Evolutionary conservation across 1,284 basidiomycete species (phyloP).

Genomic region (Phylloboletellus chloephorus): DNA sequence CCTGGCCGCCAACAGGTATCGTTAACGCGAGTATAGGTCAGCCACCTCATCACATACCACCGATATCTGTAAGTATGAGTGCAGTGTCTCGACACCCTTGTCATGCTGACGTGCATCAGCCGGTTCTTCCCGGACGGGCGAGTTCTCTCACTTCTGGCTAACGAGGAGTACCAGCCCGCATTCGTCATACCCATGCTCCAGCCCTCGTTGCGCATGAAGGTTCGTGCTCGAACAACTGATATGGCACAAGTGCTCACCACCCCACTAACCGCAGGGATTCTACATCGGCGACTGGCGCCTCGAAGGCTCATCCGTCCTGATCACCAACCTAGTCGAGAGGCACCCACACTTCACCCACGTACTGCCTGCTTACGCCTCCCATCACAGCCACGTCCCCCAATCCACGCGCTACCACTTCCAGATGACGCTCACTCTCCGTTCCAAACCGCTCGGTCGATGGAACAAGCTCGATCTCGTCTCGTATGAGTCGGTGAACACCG

Average conservation of each 20-base stretch:
- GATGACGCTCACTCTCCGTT: conserved; percentile 78
- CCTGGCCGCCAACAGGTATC: conserved; percentile 1
- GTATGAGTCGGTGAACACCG: conserved; percentile 72
- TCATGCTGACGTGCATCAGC: conserved; percentile 35
- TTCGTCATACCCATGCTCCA: conserved; percentile 76
- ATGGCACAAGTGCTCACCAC: conserved; percentile 3
- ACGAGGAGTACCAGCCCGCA: conserved; percentile 71
- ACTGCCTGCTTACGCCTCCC: conserved; percentile 19
- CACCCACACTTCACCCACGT: conserved; percentile 27
- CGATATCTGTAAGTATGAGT: conserved; percentile 63
- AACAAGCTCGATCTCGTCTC: conserved; percentile 76
- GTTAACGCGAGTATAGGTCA: conserved; percentile 40
- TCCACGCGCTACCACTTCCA: conserved; percentile 69
- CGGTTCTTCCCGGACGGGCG: conserved; percentile 87
- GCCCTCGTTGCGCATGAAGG: conserved; percentile 77
- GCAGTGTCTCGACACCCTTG: not conserved
- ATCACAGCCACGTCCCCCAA: conserved; percentile 11
- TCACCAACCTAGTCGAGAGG: conserved; percentile 60
- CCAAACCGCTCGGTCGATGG: conserved; percentile 80
- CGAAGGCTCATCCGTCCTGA: conserved; percentile 49
- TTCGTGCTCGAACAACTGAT: conserved; percentile 17
- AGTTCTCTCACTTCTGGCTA: conserved; percentile 82
- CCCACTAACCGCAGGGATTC: conserved; percentile 47
- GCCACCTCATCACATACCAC: conserved; percentile 76
- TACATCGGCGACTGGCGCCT: conserved; percentile 67